phyloP scores from a whole-genome alignment of 257 asterid species.

The Primulina eburnea region DNA sequence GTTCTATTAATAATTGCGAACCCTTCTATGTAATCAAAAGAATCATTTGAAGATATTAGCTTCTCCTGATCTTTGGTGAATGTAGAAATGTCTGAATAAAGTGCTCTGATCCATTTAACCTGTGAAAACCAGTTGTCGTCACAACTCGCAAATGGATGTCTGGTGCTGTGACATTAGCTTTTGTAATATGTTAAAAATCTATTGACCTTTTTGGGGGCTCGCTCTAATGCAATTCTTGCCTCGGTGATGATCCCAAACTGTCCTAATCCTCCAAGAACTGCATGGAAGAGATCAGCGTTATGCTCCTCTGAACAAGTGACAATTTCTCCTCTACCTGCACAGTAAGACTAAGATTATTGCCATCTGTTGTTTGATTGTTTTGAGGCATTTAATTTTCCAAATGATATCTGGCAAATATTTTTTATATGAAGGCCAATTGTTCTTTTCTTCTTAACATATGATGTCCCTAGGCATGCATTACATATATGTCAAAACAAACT shows the following conservation, averaged over 20 bases:
- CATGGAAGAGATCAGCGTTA: slow-evolving; percentile 44
- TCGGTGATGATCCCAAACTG: slow-evolving; percentile 48
- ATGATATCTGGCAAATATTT: no score
- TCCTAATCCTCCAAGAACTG: slow-evolving; percentile 50
- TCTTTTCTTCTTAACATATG: neutral
- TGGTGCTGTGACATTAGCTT: neutral
- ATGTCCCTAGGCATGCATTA: neutral
- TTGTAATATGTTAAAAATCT: neutral
- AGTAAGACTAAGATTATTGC: neutral
- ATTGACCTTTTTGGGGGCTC: slow-evolving; percentile 39
- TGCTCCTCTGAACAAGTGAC: slow-evolving; percentile 40
- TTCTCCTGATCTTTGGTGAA: slow-evolving; percentile 47
- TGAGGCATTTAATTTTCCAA: neutral
- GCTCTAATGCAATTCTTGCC: slow-evolving; percentile 45
- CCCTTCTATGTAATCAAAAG: slow-evolving; percentile 49
- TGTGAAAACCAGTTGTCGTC: slow-evolving; percentile 7
- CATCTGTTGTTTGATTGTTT: neutral
- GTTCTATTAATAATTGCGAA: slow-evolving; percentile 43
- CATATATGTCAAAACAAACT: neutral
- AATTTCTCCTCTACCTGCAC: slow-evolving; percentile 44
- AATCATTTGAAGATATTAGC: slow-evolving; percentile 36
- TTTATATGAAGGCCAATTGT: neutral
- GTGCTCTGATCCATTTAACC: slow-evolving; percentile 57
- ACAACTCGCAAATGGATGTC: neutral
- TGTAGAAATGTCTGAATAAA: slow-evolving; percentile 38